Conservation (phyloP, 2,329 filamentous ascomycete genomes). For the Colletotrichum gigasporum region DNA sequence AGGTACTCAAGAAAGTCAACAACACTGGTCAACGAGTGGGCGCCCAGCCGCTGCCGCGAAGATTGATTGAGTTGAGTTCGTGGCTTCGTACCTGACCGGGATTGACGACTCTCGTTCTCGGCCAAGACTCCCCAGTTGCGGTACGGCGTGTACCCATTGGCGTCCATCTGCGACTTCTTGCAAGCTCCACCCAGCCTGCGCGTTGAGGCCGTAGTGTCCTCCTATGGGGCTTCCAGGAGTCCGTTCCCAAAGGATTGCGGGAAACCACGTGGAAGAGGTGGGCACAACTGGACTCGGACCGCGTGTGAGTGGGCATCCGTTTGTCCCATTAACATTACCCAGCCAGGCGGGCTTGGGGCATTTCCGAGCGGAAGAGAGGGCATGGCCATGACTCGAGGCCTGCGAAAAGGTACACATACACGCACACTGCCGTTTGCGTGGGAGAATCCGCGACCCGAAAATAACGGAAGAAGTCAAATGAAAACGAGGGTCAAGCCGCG, state of each 20-base stretch:
- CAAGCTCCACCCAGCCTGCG: background rate
- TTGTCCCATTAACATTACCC: background rate
- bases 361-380: background rate
- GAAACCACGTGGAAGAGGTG: slow-evolving; percentile 27
- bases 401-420: too few species aligned
- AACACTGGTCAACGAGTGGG: background rate
- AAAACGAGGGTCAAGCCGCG: background rate
- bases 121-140: too few species aligned
- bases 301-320: background rate
- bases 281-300: slow-evolving; percentile 10
- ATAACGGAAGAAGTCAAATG: background rate
- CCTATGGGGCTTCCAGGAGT: slow-evolving; percentile 6
- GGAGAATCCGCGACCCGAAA: background rate
- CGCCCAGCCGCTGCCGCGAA: background rate
- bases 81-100: too few species aligned
- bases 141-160: too few species aligned
- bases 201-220: too few species aligned
- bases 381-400: slow-evolving; percentile 13
- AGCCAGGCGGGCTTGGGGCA: background rate
- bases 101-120: too few species aligned
- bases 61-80: too few species aligned
- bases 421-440: background rate
- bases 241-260: slow-evolving; percentile 13
- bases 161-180: too few species aligned
- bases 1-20: background rate